Conservation (phyloP, 2,329 filamentous ascomycete genomes). For the Thielaviopsis euricoi region DNA sequence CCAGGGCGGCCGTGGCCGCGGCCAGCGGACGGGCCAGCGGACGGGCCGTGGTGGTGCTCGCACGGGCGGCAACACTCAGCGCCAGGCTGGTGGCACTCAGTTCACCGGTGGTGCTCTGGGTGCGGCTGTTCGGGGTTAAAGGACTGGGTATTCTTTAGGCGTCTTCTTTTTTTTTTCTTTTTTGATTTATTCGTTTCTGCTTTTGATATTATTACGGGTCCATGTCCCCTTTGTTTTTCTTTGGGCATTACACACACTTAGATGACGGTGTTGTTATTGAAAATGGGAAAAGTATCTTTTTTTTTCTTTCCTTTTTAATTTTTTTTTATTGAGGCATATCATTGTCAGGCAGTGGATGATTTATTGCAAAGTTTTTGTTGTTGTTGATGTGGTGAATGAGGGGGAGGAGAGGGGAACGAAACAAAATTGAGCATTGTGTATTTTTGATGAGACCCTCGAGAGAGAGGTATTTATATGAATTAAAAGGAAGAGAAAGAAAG, state of each 20-base stretch:
- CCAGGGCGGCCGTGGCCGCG: slow-evolving; percentile 63
- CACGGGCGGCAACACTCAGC: slow-evolving; percentile 39
- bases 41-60: slow-evolving; percentile 29
- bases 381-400: neutral
- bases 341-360: neutral
- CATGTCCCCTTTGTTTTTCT: neutral
- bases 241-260: neutral
- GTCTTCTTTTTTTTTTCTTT: slow-evolving; percentile 4
- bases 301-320: slow-evolving; percentile 1
- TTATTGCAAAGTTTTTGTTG: too few species aligned
- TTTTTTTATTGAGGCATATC: neutral
- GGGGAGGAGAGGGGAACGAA: neutral
- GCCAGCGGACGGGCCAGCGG: slow-evolving; percentile 48
- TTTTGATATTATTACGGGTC: neutral
- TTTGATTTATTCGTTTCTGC: neutral
- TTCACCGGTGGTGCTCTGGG: slow-evolving; percentile 71
- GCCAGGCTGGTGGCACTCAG: slow-evolving; percentile 57
- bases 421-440: neutral
- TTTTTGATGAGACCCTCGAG: neutral
- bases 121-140: slow-evolving; percentile 44
- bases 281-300: slow-evolving; percentile 1
- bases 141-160: slow-evolving; percentile 3
- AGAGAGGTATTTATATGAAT: too few species aligned
- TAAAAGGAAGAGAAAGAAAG: too few species aligned
- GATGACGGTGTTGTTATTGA: neutral